Base-by-base conservation (phyloP, 345 rosid species). In the Physaria fendleri region DNA sequence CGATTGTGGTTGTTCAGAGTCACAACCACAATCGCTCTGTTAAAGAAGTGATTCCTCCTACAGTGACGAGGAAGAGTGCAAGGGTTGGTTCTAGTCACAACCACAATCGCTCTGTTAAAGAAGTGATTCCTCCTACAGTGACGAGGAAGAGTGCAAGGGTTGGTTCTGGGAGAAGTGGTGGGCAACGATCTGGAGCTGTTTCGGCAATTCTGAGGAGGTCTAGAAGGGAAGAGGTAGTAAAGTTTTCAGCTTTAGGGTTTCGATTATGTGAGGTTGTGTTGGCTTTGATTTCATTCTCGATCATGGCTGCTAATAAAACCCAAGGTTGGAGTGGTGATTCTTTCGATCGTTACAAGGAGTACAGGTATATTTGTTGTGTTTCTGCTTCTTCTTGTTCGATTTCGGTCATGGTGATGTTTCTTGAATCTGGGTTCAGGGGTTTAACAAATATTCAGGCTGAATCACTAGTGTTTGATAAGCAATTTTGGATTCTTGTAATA, bases 281-380 rank as follows among this genome's bases (percentile, higher is more conserved):
- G 58, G 81, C 97, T 49, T 71, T 90, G 84, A 84, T 90, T 52
- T 94, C 99, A 7, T 89, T 94, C 59, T 84, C 97, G 2, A 77
- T 94, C 8, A 87, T 94, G 97, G 97, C 97, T 1, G 90, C 99
- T 30, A 84, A 90, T 74, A 85, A 65, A 79, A 94, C 97, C n/a
- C 80, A 82, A 64, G 99, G 99, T 3, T 94, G 97, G 99, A 84
- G 95, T 24, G 99, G 99, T 21, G 99, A 94, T 60, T 94, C 99
- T 38, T 94, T 75, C 27, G 87, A 94, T 59, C 95, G 97, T 29
- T 94, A 94, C 64, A 82, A 58, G 73, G 99, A 90, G 64, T 94
- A 85, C 76, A 85, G 95, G 99, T 70, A 24, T 16, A 44, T 13
- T 43, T 13, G 2, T 34, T 47, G 7, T 25, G 22, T 21, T 38